Percentiles rank a stretch among this genome's conserved stretches.
phyloP scores from a whole-genome alignment of 202 grass and related monocot species.

The Cymbopogon flexuosus region DNA sequence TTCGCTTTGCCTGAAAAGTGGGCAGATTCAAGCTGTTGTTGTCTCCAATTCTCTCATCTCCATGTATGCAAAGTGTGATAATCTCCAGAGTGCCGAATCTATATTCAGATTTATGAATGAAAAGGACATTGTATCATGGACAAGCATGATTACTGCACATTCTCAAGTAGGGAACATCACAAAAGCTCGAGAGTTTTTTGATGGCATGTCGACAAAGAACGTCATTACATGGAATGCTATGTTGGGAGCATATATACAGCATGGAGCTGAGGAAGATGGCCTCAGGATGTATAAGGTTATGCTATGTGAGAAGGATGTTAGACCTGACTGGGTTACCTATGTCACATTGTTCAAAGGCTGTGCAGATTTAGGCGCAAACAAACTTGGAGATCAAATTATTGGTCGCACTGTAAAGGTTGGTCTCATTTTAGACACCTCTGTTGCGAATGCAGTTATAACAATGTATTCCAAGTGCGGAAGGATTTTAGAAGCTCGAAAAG shows the following conservation, averaged over 20 bases:
- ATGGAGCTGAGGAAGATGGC: constrained; percentile 79
- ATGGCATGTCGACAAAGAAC: constrained; percentile 73
- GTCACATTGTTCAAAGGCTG: constrained; percentile 72
- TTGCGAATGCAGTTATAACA: constrained; percentile 73
- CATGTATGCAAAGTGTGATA: constrained; percentile 68
- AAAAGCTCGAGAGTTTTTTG: constrained; percentile 63
- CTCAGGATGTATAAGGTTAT: constrained; percentile 71
- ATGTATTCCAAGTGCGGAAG: constrained; percentile 92
- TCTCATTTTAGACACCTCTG: constrained; percentile 58
- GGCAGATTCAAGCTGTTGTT: constrained; percentile 45
- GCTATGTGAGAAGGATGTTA: constrained; percentile 56
- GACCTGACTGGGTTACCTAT: constrained; percentile 86
- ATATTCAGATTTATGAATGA: constrained; percentile 62
- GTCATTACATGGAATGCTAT: constrained; percentile 91
- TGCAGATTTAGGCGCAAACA: constrained; percentile 69
- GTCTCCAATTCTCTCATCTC: constrained; percentile 87
- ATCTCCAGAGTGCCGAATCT: constrained; percentile 56
- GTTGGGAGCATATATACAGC: constrained; percentile 74
- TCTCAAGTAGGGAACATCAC: constrained; percentile 64
- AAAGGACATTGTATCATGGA: constrained; percentile 90
- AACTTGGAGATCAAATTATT: constrained; percentile 73
- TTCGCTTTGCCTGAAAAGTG: constrained; percentile 54
- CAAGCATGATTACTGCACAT: constrained; percentile 88
- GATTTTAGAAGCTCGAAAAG: constrained; percentile 62
- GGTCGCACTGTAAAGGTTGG: constrained; percentile 56